Percentiles rank a stretch among this genome's conserved stretches.
phyloP scores from a whole-genome alignment of 768 basidiomycete genomes.

The Calocybe gangraenosa region DNA sequence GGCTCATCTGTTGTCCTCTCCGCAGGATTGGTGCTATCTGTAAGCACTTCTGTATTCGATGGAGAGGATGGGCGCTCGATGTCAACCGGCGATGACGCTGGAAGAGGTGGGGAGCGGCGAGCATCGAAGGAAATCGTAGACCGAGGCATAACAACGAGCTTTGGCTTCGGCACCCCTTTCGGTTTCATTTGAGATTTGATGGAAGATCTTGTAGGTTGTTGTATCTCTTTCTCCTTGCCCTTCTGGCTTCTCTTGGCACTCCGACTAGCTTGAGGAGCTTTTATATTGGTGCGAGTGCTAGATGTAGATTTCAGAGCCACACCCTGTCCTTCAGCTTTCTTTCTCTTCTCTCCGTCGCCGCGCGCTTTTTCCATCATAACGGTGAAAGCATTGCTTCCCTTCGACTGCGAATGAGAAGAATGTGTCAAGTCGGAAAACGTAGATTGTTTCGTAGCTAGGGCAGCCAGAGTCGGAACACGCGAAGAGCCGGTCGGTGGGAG shows the following conservation, averaged over 20 bases:
- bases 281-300: conserved; percentile 5
- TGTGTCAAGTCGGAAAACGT: conserved; percentile 6
- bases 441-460: neutral
- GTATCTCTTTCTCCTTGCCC: conserved; percentile 13
- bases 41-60: conserved; percentile 1
- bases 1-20: neutral
- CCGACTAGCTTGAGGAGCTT: neutral
- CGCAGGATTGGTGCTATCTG: conserved; percentile 5
- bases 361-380: conserved; percentile 27
- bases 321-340: neutral
- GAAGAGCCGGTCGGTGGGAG: neutral
- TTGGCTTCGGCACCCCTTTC: conserved; percentile 24
- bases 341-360: conserved; percentile 12
- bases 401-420: conserved; percentile 10
- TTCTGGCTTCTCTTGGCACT: neutral
- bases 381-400: conserved; percentile 25
- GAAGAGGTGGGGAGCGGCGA: conserved; percentile 1
- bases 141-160: conserved; percentile 19
- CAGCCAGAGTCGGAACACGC: conserved; percentile 8
- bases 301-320: conserved; percentile 7
- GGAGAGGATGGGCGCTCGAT: conserved; percentile 4
- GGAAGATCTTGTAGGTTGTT: conserved; percentile 21
- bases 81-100: neutral
- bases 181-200: conserved; percentile 33
- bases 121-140: neutral